Conservation (phyloP, 176 grass and related monocot species). For the Paspalum notatum region DNA sequence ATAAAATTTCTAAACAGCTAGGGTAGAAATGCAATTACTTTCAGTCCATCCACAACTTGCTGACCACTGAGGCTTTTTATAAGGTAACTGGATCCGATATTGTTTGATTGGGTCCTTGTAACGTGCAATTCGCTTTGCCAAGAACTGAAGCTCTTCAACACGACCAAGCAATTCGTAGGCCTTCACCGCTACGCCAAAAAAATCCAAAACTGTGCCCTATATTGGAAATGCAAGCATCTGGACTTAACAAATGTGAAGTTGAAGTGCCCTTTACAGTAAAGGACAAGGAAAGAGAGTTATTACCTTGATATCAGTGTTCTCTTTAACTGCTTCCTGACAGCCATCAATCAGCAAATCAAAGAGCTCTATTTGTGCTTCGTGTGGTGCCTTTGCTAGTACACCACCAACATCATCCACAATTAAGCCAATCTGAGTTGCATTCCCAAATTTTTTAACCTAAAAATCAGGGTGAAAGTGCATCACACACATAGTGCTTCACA, state of each 20-base stretch:
- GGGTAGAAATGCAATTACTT: constrained; percentile 65
- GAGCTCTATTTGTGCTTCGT: constrained; percentile 80
- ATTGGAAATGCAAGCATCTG: constrained; percentile 28
- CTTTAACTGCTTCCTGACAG: constrained; percentile 87
- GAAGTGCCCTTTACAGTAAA: not conserved
- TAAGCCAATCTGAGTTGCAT: constrained; percentile 76
- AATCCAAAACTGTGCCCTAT: constrained; percentile 92
- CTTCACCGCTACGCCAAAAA: constrained; percentile 96
- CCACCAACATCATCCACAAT: constrained; percentile 91
- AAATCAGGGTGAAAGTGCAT: constrained; percentile 30
- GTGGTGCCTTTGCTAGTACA: constrained; percentile 65
- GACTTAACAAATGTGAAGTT: constrained; percentile 31
- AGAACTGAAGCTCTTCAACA: constrained; percentile 94
- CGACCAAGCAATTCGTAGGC: constrained; percentile 80
- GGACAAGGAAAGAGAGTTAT: not conserved
- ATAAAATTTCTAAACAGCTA: constrained; percentile 23
- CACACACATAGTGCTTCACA: constrained; percentile 17
- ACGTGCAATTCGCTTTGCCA: constrained; percentile 87
- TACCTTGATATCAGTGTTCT: constrained; percentile 91
- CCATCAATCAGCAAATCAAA: constrained; percentile 91
- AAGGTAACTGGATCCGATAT: constrained; percentile 83
- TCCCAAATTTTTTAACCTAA: constrained; percentile 95
- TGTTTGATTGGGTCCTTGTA: constrained; percentile 98
- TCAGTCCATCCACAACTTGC: constrained; percentile 96
- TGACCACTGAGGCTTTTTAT: constrained; percentile 98